Percentiles rank a stretch among this genome's conserved stretches.
These are phyloP conservation scores for Calonectria pteridis DNA, from an alignment of 2,329 filamentous ascomycete species.

Conservation along the genomic window DNA sequence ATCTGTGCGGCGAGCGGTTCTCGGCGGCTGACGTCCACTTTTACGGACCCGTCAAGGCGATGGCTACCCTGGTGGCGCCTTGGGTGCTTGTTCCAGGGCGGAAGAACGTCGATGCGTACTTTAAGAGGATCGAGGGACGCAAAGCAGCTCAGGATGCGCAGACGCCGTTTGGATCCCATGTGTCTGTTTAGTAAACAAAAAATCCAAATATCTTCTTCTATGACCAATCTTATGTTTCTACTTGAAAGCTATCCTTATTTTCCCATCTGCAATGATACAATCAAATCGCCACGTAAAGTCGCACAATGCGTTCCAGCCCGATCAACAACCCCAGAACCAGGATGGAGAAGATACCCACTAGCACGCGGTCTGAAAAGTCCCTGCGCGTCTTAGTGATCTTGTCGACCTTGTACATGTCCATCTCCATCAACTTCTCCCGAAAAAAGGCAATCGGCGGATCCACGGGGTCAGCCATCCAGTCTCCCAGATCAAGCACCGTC, in stretches of 20 bases:
- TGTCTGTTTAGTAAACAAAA: not conserved
- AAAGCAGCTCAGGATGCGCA: not conserved
- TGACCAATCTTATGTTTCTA: not conserved
- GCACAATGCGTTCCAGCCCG: not conserved
- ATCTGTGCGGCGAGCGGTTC: not conserved
- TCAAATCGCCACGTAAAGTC: not conserved
- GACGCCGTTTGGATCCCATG: not conserved
- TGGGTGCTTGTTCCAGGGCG: not conserved
- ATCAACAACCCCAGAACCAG: not conserved
- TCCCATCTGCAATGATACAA: no score
- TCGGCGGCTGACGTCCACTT: not conserved
- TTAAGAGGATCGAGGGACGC: not conserved
- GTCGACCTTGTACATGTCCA: not conserved
- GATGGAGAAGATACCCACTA: not conserved
- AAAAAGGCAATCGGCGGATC: not conserved
- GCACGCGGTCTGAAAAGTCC: not conserved
- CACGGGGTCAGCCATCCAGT: not conserved
- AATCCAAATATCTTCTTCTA: no score
- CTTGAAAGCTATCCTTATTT: no score
- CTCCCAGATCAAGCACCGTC: not conserved
- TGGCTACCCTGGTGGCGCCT: not conserved
- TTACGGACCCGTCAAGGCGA: not conserved
- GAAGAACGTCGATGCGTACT: not conserved
- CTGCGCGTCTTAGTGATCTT: not conserved
- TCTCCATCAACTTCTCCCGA: not conserved